Evolutionary conservation across 352 stramenopile species (phyloP), one percentile per base, ranked within the genome.

Genomic region (Globisporangium ultimum): DNA sequence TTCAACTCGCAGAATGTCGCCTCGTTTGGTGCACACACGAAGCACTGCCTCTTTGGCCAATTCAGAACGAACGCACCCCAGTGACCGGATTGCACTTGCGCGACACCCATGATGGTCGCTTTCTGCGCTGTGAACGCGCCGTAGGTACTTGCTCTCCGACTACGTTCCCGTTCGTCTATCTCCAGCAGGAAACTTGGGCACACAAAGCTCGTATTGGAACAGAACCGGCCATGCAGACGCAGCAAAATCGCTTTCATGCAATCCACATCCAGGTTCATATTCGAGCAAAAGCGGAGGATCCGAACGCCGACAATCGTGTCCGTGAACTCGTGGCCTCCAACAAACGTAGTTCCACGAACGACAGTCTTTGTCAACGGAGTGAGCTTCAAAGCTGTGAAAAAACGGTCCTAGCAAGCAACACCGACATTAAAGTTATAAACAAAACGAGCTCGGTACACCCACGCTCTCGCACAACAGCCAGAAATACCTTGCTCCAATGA

Each of bases 61-160:
- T 13, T 18, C 9, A 56, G 36, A 15, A 47, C 38, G 36, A 56
- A 56, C 34, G 34, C 47, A 20, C 51, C 34, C 51, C 51, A 56
- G 10, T n/a, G 51, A 12, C 20, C 21, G 5, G 51, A 56, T 22
- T 18, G 12, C 34, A 56, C 34, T 15, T 56, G 51, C 4, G 36
- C 51, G 10, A 17, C 36, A 15, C 51, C 51, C n/a, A 40, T 18
- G 36, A 56, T 18, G 20, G 34, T 18, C 12, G n/a, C 34, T 14
- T 32, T 43, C 20, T 20, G 51, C n/a, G 18, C 18, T 20, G 21
- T 24, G 20, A 56, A 56, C 36, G 51, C 51, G 12, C 51, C 51
- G 36, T 56, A 56, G 34, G 18, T 40, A 34, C 51, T 20, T 21
- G 36, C 51, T 40, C 13, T 20, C 3, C 20, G n/a, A 17, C 32